Conservation (phyloP, 345 rosid genomes). For the Acer negundo region DNA sequence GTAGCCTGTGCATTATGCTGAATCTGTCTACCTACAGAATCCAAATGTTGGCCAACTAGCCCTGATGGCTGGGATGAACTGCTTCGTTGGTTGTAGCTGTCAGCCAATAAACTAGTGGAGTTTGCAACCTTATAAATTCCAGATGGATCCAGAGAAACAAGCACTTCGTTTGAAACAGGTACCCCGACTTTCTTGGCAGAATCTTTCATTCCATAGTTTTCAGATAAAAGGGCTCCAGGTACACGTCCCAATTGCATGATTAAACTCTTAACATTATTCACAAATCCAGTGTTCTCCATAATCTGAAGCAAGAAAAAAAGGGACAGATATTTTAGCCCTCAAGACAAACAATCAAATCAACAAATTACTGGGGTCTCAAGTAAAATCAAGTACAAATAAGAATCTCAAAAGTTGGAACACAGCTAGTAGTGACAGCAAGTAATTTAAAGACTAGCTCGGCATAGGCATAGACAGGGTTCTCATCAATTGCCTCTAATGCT, state of each 20-base stretch:
- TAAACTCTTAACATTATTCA: constrained; percentile 70
- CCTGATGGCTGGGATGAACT: constrained; percentile 36
- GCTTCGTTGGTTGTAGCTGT: constrained; percentile 46
- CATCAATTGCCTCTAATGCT: not conserved
- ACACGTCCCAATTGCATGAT: constrained; percentile 75
- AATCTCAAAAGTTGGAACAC: constrained; percentile 6
- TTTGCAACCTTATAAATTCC: constrained; percentile 35
- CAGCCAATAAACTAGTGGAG: constrained; percentile 32
- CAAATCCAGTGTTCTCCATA: constrained; percentile 75
- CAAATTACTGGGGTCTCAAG: not conserved
- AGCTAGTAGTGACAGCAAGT: not conserved
- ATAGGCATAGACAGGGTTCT: not conserved
- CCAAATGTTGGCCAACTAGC: constrained; percentile 27
- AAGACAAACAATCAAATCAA: not conserved
- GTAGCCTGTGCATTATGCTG: constrained; percentile 27
- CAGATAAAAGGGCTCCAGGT: constrained; percentile 73
- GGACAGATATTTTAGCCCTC: constrained; percentile 4
- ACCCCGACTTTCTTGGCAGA: constrained; percentile 42
- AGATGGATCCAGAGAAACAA: constrained; percentile 28
- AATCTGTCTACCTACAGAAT: constrained; percentile 22
- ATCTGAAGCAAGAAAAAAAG: constrained; percentile 54
- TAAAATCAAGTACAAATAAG: not conserved
- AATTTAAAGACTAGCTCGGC: not conserved
- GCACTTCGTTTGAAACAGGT: constrained; percentile 46
- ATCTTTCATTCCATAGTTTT: constrained; percentile 42